Evolutionary conservation across 257 asterid species (phyloP).

Genomic region (Solanum tacnaense): DNA sequence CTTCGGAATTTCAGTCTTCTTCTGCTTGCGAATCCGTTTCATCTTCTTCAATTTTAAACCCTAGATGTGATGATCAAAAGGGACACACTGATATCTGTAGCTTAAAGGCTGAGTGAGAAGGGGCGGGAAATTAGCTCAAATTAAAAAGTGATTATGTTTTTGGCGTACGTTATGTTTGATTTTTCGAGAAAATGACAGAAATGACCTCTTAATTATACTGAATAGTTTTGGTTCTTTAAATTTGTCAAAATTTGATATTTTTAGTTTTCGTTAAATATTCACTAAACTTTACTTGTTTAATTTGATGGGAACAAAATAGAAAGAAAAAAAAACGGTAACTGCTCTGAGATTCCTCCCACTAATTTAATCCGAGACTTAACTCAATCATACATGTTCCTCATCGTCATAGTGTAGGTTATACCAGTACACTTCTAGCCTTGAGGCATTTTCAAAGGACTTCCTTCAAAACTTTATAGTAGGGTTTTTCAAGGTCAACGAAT

Average conservation of each 20-base stretch:
- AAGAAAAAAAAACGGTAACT: no score
- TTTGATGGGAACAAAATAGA: neutral
- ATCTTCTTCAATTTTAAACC: slow-evolving; percentile 24
- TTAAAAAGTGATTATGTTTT: neutral
- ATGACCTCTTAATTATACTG: neutral
- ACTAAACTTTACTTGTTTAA: neutral
- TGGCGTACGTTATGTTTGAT: slow-evolving; percentile 9
- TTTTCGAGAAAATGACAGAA: neutral
- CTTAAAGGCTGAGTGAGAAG: neutral
- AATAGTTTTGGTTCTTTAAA: neutral
- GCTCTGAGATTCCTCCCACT: neutral
- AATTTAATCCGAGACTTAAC: neutral
- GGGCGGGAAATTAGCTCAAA: slow-evolving; percentile 46
- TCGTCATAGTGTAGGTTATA: no score
- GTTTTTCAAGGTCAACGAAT: no score
- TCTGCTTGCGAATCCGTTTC: slow-evolving; percentile 39
- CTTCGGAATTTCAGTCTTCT: slow-evolving; percentile 10
- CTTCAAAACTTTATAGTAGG: neutral
- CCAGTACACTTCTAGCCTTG: neutral
- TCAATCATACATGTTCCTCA: neutral
- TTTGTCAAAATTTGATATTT: neutral
- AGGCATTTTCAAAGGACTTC: neutral
- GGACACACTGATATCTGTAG: neutral
- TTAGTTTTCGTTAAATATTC: neutral
- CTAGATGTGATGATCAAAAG: slow-evolving; percentile 6